Evolutionary conservation across 768 basidiomycete genomes (phyloP), one percentile per base, ranked within the genome.

Genomic region (Punctularia strigosozonata): DNA sequence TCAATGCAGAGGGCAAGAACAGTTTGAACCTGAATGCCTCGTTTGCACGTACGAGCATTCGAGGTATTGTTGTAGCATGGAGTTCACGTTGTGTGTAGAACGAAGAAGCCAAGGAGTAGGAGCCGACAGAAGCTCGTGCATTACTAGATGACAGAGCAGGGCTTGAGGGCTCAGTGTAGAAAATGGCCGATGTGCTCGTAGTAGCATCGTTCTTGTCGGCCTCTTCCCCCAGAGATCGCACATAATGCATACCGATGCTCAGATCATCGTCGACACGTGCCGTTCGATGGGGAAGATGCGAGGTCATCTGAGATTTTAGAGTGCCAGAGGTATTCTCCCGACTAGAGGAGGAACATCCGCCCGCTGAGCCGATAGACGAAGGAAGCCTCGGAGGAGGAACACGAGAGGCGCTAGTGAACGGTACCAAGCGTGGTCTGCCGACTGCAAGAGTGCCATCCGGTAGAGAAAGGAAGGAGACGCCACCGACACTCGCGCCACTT

Each of bases 211-310:
- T 45, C 12, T 43, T 43, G 33, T 52, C 46, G 24, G 33, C 20
- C 18, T 80, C 75, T 25, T 66, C 76, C 17, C 80, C 83, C 40
- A 84, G 63, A 12, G 78, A 70, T 37, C 71, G 72, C 26, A 85
- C 76, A 47, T 83, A 85, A 47, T 75, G 76, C 46, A 82, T 66
- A 5, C 80, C 79, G 53, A 80, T 72, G 20, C 65, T 63, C 19
- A 86, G 65, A 37, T 81, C 83, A 52, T 85, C 83, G 20, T 62
- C 65, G 49, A 70, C 74, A 26, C 56, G 59, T 20, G 38, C 35
- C 5, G 21, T 10, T 10, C 10, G 33, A 8, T 10, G 10, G 33
- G 10, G 10, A 10, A 20, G 26, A 18, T 38, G 14, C 15, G 22
- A n/a, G 34, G 19, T 23, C 25, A 4, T 23, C 37, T 46, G 54